Evolutionary conservation across 2,329 filamentous ascomycete genomes (phyloP).

Genomic region (Phyllosticta paracitricarpa): DNA sequence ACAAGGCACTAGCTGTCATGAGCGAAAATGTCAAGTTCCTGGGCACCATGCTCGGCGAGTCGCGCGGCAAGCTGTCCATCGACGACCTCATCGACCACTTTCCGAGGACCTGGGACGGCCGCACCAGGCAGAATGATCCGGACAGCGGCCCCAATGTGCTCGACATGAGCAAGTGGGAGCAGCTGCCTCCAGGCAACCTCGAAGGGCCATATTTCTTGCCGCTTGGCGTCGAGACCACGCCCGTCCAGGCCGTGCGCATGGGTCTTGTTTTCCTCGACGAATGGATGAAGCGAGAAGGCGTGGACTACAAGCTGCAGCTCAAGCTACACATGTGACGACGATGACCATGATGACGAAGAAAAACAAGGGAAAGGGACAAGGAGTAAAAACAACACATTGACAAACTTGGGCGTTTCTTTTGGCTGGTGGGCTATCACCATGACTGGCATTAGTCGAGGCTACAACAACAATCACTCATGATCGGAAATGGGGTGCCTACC

Average conservation of each 20-base stretch:
- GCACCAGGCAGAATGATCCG: conserved; percentile 3
- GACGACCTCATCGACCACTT: conserved; percentile 28
- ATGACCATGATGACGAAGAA: neutral
- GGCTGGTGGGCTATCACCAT: neutral
- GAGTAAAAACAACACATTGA: neutral
- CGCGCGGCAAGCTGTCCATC: conserved; percentile 17
- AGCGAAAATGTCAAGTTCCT: conserved; percentile 2
- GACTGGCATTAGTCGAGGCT: neutral
- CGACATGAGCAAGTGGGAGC: conserved; percentile 20
- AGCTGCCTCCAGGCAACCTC: conserved; percentile 23
- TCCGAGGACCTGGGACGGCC: conserved; percentile 27
- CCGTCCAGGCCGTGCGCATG: conserved; percentile 36
- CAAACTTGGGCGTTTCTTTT: neutral
- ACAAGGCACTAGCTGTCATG: conserved; percentile 3
- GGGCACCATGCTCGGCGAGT: conserved; percentile 1
- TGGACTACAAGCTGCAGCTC: conserved; percentile 9
- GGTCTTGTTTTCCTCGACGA: conserved; percentile 33
- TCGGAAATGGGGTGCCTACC: too few species aligned
- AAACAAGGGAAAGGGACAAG: neutral
- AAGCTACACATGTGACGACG: neutral
- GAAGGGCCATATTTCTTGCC: conserved; percentile 33
- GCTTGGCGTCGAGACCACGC: conserved; percentile 29
- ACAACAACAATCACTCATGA: neutral
- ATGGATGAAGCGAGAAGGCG: conserved; percentile 22
- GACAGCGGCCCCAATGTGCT: neutral